Percentiles rank a stretch among this genome's conserved stretches.
phyloP scores from a whole-genome alignment of 2,329 filamentous ascomycete species.

The Cytospora piceae region DNA sequence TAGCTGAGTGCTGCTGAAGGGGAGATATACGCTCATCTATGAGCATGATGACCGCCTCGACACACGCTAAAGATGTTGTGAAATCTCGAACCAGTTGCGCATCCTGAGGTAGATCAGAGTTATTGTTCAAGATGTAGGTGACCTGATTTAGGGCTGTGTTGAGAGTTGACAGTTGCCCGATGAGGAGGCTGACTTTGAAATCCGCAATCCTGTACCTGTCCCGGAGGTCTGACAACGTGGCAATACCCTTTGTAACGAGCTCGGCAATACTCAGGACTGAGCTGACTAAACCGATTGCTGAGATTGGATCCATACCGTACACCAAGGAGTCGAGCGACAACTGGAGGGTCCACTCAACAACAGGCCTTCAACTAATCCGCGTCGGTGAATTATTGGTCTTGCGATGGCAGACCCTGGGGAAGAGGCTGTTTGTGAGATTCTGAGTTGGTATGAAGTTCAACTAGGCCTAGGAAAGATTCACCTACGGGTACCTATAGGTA shows the following conservation, averaged over 20 bases:
- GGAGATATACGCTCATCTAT: not conserved
- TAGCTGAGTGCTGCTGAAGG: not conserved
- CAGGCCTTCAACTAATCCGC: not conserved
- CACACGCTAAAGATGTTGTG: not conserved
- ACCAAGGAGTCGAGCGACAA: not conserved
- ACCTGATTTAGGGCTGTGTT: conserved; percentile 8
- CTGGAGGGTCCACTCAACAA: not conserved
- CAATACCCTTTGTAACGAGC: not conserved
- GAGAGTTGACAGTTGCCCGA: conserved; percentile 4
- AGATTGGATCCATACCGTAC: conserved; percentile 4
- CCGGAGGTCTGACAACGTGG: not conserved
- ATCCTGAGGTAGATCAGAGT: not conserved
- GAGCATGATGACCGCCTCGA: conserved; percentile 1
- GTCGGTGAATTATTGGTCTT: not conserved
- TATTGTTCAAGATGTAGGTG: not conserved
- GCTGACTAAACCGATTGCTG: conserved; percentile 1
- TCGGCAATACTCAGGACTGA: not conserved
- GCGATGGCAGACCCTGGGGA: not conserved
- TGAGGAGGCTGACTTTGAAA: conserved; percentile 4
- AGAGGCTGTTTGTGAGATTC: not conserved
- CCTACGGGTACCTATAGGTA: not conserved
- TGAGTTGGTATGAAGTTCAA: not conserved
- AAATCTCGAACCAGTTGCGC: not conserved
- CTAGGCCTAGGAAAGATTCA: not conserved
- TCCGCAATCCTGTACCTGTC: conserved; percentile 6